phyloP scores from a whole-genome alignment of 306 rosid species.

The Medicago lupulina region DNA sequence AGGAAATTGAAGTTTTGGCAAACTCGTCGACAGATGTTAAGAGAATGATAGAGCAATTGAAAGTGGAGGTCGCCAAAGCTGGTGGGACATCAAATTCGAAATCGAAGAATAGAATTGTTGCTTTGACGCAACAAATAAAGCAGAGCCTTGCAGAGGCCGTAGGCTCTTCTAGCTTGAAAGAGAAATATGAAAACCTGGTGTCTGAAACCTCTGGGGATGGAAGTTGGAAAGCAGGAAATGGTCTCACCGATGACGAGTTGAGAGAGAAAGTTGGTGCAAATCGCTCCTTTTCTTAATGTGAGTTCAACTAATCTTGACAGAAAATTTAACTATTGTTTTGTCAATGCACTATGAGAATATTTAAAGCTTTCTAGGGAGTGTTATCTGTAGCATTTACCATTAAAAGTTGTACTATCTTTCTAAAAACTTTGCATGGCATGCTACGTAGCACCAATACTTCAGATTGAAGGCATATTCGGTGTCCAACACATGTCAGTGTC shows the following conservation, averaged over 20 bases:
- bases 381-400: constrained; percentile 15
- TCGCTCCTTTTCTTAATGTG: constrained; percentile 59
- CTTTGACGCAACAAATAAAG: constrained; percentile 73
- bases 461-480: neutral
- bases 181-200: constrained; percentile 65
- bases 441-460: neutral
- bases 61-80: constrained; percentile 71
- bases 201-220: constrained; percentile 36
- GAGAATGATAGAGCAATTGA: constrained; percentile 69
- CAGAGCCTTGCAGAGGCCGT: constrained; percentile 63
- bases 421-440: neutral
- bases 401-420: neutral
- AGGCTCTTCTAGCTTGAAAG: constrained; percentile 65
- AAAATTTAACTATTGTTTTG: neutral
- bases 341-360: neutral
- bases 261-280: constrained; percentile 59
- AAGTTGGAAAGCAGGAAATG: constrained; percentile 46
- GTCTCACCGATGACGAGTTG: constrained; percentile 43
- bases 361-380: constrained; percentile 18
- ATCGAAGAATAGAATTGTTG: constrained; percentile 64
- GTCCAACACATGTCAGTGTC: neutral
- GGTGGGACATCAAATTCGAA: constrained; percentile 61
- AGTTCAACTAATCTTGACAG: constrained; percentile 51
- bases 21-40: constrained; percentile 65
- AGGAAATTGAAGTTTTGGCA: constrained; percentile 55